A percentile compares a stretch with the other conserved stretches of the same genome.
These are phyloP conservation scores for Talaromyces sp. DNA, from an alignment of 2,329 filamentous ascomycete genomes.

Conservation along the genomic window DNA sequence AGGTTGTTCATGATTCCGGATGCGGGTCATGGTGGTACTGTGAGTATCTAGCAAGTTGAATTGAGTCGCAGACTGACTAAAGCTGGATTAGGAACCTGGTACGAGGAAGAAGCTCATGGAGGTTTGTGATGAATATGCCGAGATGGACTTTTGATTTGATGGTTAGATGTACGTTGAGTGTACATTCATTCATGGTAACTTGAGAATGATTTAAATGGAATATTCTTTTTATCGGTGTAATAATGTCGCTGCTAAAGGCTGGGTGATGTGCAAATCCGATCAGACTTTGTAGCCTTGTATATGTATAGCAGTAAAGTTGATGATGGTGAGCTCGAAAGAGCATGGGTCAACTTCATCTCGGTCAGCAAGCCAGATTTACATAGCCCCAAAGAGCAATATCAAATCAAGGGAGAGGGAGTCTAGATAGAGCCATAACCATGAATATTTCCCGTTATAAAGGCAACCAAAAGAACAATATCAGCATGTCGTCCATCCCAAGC, in stretches of 20 bases:
- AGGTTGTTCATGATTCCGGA: constrained; percentile 31
- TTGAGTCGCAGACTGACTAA: not conserved
- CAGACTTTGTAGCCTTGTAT: not conserved
- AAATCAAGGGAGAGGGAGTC: not conserved
- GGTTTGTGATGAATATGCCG: constrained; percentile 11
- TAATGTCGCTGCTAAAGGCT: not conserved
- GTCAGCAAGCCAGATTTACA: not conserved
- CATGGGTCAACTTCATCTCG: not conserved
- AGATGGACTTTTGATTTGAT: not conserved
- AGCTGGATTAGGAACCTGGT: not conserved
- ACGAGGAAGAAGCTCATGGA: not conserved
- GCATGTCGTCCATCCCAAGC: not conserved
- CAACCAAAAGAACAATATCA: not conserved
- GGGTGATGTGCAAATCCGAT: not conserved
- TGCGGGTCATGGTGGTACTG: constrained; percentile 32
- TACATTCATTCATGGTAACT: not conserved
- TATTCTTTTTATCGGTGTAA: not conserved
- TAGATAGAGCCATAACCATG: not conserved
- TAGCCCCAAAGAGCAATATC: not conserved
- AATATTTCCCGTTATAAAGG: not conserved
- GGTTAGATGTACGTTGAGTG: not conserved
- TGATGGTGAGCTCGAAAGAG: too few species aligned
- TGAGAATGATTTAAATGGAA: too few species aligned
- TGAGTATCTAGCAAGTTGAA: not conserved
- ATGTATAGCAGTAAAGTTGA: too few species aligned